Conservation (phyloP, 768 basidiomycete species). For the Lactarius sanguifluus region DNA sequence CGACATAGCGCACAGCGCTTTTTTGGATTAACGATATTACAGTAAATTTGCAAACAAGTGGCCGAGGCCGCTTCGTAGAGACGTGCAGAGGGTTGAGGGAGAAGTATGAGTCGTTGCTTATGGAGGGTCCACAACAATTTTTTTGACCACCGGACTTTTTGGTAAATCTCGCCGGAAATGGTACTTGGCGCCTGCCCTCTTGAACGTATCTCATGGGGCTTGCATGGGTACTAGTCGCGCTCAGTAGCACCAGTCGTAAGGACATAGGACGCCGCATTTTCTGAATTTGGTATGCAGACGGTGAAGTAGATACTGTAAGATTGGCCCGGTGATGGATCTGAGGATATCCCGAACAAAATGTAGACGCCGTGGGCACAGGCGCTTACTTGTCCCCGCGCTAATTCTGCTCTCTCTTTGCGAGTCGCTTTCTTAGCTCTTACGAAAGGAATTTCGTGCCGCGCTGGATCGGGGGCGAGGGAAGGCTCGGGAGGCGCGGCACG, state of each 20-base stretch:
- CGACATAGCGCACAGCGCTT: slow-evolving; percentile 10
- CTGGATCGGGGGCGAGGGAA: no score
- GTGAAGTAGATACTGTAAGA: background rate
- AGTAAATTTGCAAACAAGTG: background rate
- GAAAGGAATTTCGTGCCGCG: no score
- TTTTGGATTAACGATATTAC: background rate
- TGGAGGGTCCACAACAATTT: no score
- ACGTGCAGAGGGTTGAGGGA: background rate
- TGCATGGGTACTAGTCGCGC: background rate
- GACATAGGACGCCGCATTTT: background rate
- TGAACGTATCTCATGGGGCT: no score
- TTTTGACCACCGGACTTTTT: no score
- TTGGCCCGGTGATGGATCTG: background rate
- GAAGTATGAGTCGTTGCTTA: background rate
- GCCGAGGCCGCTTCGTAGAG: background rate
- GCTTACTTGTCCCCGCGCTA: background rate
- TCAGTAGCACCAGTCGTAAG: background rate
- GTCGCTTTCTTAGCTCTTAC: no score
- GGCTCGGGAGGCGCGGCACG: no score
- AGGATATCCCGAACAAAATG: background rate
- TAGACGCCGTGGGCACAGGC: background rate
- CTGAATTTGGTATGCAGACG: background rate
- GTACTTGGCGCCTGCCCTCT: no score
- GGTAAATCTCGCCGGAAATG: no score
- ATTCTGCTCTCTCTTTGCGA: no score